A percentile compares a stretch with the other conserved stretches of the same genome.
phyloP scores from a whole-genome alignment of 768 basidiomycete species.

The Boletus sp. region DNA sequence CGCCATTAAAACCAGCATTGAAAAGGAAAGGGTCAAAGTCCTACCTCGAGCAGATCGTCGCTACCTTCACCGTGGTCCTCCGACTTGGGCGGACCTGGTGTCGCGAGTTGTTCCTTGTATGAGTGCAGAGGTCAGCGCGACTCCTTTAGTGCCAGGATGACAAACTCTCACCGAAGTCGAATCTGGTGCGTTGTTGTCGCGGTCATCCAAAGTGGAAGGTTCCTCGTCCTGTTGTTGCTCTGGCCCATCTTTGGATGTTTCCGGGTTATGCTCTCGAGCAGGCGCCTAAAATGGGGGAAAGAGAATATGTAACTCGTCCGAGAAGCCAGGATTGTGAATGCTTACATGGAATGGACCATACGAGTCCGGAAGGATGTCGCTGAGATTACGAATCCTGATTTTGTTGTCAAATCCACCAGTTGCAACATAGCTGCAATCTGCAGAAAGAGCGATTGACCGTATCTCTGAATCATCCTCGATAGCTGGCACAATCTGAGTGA shows the following conservation, averaged over 20 bases:
- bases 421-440: background rate
- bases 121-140: background rate
- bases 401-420: background rate
- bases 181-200: too few relatives aligned
- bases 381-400: background rate
- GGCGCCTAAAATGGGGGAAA: background rate
- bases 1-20: too few relatives aligned
- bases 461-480: background rate
- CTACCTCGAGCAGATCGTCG: background rate
- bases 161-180: background rate
- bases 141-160: background rate
- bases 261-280: background rate
- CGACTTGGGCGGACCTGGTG: background rate
- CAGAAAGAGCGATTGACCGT: background rate
- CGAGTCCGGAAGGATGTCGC: background rate
- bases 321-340: background rate
- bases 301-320: too few relatives aligned
- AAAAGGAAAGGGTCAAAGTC: background rate
- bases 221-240: background rate
- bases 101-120: background rate
- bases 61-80: background rate
- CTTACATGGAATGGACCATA: background rate
- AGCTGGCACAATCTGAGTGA: background rate
- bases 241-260: background rate
- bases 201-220: too few relatives aligned